Evolutionary conservation across 257 asterid species (phyloP).

Genomic region (Rauvolfia tetraphylla): DNA sequence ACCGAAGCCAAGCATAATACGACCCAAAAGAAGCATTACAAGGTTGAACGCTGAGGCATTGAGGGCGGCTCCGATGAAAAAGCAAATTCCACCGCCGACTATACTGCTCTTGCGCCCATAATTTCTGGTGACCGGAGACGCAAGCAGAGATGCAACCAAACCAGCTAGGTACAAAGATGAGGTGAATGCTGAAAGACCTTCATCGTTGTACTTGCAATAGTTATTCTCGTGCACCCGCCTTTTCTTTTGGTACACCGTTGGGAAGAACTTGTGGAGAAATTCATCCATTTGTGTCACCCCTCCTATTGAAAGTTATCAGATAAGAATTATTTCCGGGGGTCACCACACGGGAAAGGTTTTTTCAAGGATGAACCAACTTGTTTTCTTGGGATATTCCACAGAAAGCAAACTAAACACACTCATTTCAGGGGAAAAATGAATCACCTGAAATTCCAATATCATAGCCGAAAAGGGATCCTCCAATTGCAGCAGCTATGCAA

Average conservation of each 20-base stretch:
- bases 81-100: conserved; percentile 68
- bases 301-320: conserved; percentile 32
- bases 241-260: conserved; percentile 48
- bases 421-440: background rate
- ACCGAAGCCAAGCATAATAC: conserved; percentile 86
- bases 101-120: conserved; percentile 71
- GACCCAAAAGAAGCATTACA: conserved; percentile 67
- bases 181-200: conserved; percentile 74
- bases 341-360: background rate
- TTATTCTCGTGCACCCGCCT: conserved; percentile 59
- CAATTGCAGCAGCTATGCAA: conserved; percentile 65
- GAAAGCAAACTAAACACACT: background rate
- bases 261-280: conserved; percentile 65
- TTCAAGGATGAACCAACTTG: background rate
- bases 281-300: conserved; percentile 94
- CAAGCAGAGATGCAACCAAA: conserved; percentile 56
- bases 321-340: background rate
- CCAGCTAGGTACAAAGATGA: conserved; percentile 84
- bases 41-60: conserved; percentile 62
- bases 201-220: conserved; percentile 83
- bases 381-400: background rate
- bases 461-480: conserved; percentile 82
- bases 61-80: conserved; percentile 62
- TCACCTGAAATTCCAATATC: conserved; percentile 81
- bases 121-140: conserved; percentile 67